phyloP scores from a whole-genome alignment of 768 basidiomycete genomes.

The Mycena belliarum region DNA sequence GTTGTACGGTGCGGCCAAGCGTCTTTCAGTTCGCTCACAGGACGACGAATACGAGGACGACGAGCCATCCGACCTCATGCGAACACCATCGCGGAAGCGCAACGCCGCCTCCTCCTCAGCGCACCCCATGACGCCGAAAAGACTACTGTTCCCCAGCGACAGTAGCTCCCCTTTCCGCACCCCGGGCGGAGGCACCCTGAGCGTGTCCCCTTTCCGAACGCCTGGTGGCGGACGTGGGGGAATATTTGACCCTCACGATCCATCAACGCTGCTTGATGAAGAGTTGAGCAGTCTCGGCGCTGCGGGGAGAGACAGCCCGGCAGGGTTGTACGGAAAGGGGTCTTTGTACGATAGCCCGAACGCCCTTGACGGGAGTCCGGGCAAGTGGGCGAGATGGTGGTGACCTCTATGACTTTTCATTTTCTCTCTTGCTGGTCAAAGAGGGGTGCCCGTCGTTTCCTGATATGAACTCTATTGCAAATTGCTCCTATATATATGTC shows the following conservation, averaged over 20 bases:
- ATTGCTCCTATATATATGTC: neutral
- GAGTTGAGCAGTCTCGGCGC: conserved; percentile 60
- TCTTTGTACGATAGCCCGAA: conserved; percentile 77
- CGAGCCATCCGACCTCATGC: conserved; percentile 33
- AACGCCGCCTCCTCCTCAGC: conserved; percentile 31
- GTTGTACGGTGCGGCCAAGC: conserved; percentile 30
- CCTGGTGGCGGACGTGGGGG: conserved; percentile 40
- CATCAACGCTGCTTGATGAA: conserved; percentile 66
- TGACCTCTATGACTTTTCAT: conserved; percentile 30
- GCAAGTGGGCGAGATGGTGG: conserved; percentile 54
- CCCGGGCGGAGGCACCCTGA: conserved; percentile 27
- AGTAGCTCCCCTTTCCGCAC: conserved; percentile 46
- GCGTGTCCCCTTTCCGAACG: conserved; percentile 46
- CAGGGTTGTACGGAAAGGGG: conserved; percentile 64
- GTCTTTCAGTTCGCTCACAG: conserved; percentile 19
- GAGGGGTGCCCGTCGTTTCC: neutral
- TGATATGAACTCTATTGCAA: neutral
- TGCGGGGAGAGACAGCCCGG: conserved; percentile 60
- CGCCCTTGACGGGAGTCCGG: conserved; percentile 48
- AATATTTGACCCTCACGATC: conserved; percentile 74
- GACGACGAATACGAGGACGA: conserved; percentile 9
- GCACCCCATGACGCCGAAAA: conserved; percentile 43
- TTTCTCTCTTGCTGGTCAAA: neutral
- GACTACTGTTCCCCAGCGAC: conserved; percentile 39
- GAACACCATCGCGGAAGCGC: conserved; percentile 50